A percentile compares a stretch with the other conserved stretches of the same genome.
Evolutionary conservation across 495 filamentous ascomycete species (phyloP).

Genomic region (Xylaria venustula): DNA sequence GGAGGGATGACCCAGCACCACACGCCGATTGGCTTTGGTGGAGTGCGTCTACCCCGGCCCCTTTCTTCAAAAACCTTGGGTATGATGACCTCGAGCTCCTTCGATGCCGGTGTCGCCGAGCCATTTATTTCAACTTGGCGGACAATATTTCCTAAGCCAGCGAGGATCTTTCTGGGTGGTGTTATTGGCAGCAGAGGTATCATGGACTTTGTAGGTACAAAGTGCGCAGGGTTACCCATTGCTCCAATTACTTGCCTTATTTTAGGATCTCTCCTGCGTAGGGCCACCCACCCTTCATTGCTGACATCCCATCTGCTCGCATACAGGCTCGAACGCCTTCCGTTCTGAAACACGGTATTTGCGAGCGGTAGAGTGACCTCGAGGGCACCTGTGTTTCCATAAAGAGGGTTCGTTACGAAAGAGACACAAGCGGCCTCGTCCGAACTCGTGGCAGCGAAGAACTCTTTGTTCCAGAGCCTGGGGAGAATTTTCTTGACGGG

Average conservation of each 20-base stretch:
- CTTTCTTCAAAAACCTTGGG: slow-evolving; percentile 54
- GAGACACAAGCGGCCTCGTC: slow-evolving; percentile 19
- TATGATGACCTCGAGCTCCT: slow-evolving; percentile 69
- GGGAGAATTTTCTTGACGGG: slow-evolving; percentile 29
- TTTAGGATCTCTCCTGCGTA: slow-evolving; percentile 22
- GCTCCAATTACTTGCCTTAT: slow-evolving; percentile 27
- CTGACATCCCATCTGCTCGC: slow-evolving; percentile 53
- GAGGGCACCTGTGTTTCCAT: slow-evolving; percentile 19
- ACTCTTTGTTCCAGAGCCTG: slow-evolving; percentile 23
- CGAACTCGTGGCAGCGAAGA: slow-evolving; percentile 3
- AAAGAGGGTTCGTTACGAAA: slow-evolving; percentile 22
- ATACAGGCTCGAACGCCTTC: slow-evolving; percentile 59
- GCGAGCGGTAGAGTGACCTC: slow-evolving; percentile 61
- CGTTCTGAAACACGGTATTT: slow-evolving; percentile 75
- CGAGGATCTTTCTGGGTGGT: slow-evolving; percentile 58
- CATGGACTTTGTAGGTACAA: slow-evolving; percentile 16
- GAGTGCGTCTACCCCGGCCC: slow-evolving; percentile 3
- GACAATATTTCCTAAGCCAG: slow-evolving; percentile 80
- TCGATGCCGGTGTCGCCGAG: slow-evolving; percentile 63
- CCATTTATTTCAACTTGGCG: slow-evolving; percentile 58
- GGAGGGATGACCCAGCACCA: slow-evolving; percentile 72
- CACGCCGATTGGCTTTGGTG: slow-evolving; percentile 56
- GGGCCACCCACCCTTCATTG: slow-evolving; percentile 10
- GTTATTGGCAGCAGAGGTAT: slow-evolving; percentile 66
- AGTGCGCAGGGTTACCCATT: neutral